Evolutionary conservation across 768 basidiomycete genomes (phyloP), one percentile per base, ranked within the genome.

Genomic region (Rhodocollybia butyracea): DNA sequence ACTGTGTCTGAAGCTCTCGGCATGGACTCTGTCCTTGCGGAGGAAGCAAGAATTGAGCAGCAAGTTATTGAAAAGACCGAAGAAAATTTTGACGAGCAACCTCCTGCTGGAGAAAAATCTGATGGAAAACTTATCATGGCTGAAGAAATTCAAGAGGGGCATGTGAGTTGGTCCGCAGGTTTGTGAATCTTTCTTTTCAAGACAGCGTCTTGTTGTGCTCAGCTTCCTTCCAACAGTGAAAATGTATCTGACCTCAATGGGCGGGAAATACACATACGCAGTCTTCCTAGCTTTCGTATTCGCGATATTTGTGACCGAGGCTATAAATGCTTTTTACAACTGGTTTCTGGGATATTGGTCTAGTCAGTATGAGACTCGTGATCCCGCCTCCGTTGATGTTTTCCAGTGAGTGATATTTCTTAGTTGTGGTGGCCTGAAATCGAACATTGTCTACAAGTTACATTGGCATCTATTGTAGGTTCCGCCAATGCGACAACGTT

Each of bases 31-130:
- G 64, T 59, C n/a, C 59, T 80, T 3, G 72, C 72, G 1, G 76
- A 81, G 59, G 81, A 83, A 57, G 68, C 78, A 22, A 66, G 61
- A 1, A 73, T 70, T 39, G 81, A 80, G 2, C 75, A 75, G 48
- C 72, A 66, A 31, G 63, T 46, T 55, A 54, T 65, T 2, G 54
- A 57, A 32, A 61, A 57, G 26, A 46, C 45, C 17, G 52, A 38
- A 8, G 61, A 64, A 21, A 56, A 73, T 40, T 53, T 58, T 64
- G 32, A 57, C 59, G 2, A 57, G 55, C 29, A 48, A 69, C 27
- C 65, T 64, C 22, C 72, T 68, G 22, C 51, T 59, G 13, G 58
- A 64, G 46, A 57, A 48, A 56, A 63, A 17, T 60, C 47, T 54
- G 66, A 65, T 21, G 79, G 78, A 0, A 77, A 79, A 60, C 68